These are phyloP conservation scores for Epichloe sibirici DNA, from an alignment of 2,329 filamentous ascomycete species.

Conservation along the genomic window DNA sequence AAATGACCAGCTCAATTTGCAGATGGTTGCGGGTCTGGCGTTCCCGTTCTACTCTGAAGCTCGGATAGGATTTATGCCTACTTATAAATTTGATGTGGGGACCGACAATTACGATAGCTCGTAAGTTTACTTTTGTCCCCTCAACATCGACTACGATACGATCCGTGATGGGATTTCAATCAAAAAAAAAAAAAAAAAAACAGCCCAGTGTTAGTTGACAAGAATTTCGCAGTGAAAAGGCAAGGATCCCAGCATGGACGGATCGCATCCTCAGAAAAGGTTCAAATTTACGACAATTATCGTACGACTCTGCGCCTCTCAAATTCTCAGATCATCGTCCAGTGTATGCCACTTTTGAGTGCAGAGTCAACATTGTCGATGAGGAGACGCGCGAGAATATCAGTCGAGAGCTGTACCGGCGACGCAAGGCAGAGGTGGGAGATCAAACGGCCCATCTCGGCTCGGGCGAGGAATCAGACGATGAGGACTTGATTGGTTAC, in stretches of 20 bases:
- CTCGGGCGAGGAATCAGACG: constrained; percentile 46
- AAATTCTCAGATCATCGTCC: constrained; percentile 93
- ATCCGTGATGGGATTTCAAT: not conserved
- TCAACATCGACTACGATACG: not conserved
- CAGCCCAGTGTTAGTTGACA: not conserved
- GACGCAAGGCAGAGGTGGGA: constrained; percentile 54
- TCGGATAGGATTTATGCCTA: constrained; percentile 77
- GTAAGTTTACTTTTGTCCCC: constrained; percentile 31
- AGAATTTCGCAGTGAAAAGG: constrained; percentile 58
- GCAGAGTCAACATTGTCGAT: constrained; percentile 69
- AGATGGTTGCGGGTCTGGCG: constrained; percentile 85
- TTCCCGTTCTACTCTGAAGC: constrained; percentile 91
- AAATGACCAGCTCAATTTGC: constrained; percentile 89
- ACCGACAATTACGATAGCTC: constrained; percentile 86
- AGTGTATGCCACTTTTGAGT: constrained; percentile 82
- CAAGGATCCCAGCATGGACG: constrained; percentile 92
- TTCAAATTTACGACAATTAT: constrained; percentile 64
- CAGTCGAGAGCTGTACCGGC: constrained; percentile 61
- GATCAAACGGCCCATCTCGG: constrained; percentile 44
- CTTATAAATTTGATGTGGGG: constrained; percentile 90
- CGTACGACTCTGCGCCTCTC: constrained; percentile 73
- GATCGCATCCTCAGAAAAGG: constrained; percentile 87
- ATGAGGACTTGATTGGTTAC: constrained; percentile 72
- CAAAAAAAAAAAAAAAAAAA: not conserved
- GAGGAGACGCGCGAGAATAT: constrained; percentile 61